phyloP scores from a whole-genome alignment of 768 basidiomycete species.

The Piloderma croceum region DNA sequence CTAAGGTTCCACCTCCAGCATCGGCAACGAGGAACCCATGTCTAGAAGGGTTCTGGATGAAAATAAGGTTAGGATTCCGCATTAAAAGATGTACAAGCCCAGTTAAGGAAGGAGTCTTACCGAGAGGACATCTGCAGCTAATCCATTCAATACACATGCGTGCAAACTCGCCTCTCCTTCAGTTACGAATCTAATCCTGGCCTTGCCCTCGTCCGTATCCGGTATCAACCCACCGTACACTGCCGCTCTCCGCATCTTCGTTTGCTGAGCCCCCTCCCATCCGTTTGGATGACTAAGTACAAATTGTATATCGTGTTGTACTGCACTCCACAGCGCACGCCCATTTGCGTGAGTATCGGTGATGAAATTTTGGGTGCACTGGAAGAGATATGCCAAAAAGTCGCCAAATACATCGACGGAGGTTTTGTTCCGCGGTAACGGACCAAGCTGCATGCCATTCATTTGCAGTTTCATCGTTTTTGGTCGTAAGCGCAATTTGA shows the following conservation, averaged over 20 bases:
- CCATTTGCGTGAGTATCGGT: conserved; percentile 82
- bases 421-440: conserved; percentile 59
- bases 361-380: conserved; percentile 71
- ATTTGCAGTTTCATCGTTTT: conserved; percentile 75
- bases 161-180: conserved; percentile 83
- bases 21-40: conserved; percentile 78
- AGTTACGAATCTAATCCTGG: conserved; percentile 74
- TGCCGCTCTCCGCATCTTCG: conserved; percentile 71
- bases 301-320: conserved; percentile 66
- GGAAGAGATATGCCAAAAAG: conserved; percentile 69
- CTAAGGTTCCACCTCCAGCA: conserved; percentile 76
- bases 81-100: conserved; percentile 8
- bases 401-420: conserved; percentile 77
- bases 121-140: conserved; percentile 72
- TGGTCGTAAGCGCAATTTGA: conserved; percentile 76
- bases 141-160: conserved; percentile 71
- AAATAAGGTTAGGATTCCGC: not conserved
- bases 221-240: conserved; percentile 68
- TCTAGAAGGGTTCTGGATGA: conserved; percentile 56
- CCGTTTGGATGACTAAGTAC: conserved; percentile 79
- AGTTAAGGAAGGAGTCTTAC: conserved; percentile 43
- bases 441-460: conserved; percentile 76
- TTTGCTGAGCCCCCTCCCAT: conserved; percentile 75
- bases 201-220: conserved; percentile 66
- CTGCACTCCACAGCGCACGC: conserved; percentile 57